These are phyloP conservation scores for Niebla homalea DNA, from an alignment of 495 filamentous ascomycete species.

Conservation along the genomic window DNA sequence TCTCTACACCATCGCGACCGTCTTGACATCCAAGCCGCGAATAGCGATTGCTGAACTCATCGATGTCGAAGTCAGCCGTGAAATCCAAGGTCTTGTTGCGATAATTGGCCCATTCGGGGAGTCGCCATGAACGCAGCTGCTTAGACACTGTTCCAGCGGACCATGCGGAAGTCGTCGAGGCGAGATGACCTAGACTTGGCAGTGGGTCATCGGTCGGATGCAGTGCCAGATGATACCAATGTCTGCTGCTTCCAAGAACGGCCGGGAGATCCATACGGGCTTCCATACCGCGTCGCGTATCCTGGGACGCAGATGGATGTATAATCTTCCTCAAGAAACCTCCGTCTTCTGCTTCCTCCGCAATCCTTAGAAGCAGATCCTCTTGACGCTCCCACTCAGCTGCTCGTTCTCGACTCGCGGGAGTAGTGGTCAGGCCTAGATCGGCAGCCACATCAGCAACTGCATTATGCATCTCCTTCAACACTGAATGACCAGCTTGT, in stretches of 20 bases:
- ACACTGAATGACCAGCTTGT: slow-evolving; percentile 57
- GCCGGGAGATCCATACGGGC: slow-evolving; percentile 63
- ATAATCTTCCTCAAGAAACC: slow-evolving; percentile 75
- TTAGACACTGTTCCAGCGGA: slow-evolving; percentile 83
- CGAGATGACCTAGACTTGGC: slow-evolving; percentile 47
- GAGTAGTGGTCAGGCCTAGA: slow-evolving; percentile 58
- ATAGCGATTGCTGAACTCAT: slow-evolving; percentile 81
- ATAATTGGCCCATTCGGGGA: slow-evolving; percentile 93
- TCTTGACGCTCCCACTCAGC: slow-evolving; percentile 70
- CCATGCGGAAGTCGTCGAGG: slow-evolving; percentile 59
- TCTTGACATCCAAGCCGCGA: slow-evolving; percentile 72
- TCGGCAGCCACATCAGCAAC: slow-evolving; percentile 68
- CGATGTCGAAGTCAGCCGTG: slow-evolving; percentile 88
- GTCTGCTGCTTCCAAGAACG: slow-evolving; percentile 63
- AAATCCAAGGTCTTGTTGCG: slow-evolving; percentile 89
- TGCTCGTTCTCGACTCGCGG: slow-evolving; percentile 56
- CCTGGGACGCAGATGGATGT: slow-evolving; percentile 62
- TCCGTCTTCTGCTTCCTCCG: slow-evolving; percentile 63
- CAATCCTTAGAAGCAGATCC: slow-evolving; percentile 72
- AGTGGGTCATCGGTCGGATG: slow-evolving; percentile 84
- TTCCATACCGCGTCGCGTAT: slow-evolving; percentile 55
- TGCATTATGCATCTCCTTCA: slow-evolving; percentile 73
- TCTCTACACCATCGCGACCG: slow-evolving; percentile 86
- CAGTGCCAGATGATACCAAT: slow-evolving; percentile 89
- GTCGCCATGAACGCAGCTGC: slow-evolving; percentile 81